A percentile compares a stretch with the other conserved stretches of the same genome.
phyloP scores from a whole-genome alignment of 306 rosid species.

The Vigna reflexopilosa region DNA sequence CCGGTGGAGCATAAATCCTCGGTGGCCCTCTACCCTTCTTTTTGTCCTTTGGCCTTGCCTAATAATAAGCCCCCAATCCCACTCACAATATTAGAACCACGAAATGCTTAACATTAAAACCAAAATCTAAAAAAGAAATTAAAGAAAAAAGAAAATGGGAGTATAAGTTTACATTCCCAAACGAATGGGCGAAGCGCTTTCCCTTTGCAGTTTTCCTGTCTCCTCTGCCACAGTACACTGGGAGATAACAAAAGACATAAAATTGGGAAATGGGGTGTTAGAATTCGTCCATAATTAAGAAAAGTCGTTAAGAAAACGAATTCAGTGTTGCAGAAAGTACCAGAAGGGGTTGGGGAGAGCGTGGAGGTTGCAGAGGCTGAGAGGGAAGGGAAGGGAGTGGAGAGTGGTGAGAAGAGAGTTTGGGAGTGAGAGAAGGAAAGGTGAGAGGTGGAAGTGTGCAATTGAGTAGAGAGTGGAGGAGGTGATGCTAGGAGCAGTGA shows the following conservation, averaged over 20 bases:
- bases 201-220: conserved; percentile 82
- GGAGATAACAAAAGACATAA: neutral
- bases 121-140: neutral
- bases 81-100: neutral
- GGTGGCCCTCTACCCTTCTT: conserved; percentile 90
- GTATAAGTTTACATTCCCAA: conserved; percentile 55
- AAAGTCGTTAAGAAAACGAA: neutral
- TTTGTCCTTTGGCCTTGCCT: conserved; percentile 86
- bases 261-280: conserved; percentile 31
- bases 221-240: conserved; percentile 86
- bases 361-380: conserved; percentile 49
- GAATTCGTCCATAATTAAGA: conserved; percentile 15
- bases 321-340: conserved; percentile 41
- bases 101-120: conserved; percentile 12
- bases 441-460: conserved; percentile 47
- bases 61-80: neutral
- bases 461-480: conserved; percentile 54
- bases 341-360: conserved; percentile 56
- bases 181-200: conserved; percentile 85
- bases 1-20: conserved; percentile 59
- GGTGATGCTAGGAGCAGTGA: conserved; percentile 66
- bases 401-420: conserved; percentile 53
- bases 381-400: conserved; percentile 45
- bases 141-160: conserved; percentile 3
- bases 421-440: conserved; percentile 74